Conservation (phyloP, 768 basidiomycete species). For the Amanita rimosa region DNA sequence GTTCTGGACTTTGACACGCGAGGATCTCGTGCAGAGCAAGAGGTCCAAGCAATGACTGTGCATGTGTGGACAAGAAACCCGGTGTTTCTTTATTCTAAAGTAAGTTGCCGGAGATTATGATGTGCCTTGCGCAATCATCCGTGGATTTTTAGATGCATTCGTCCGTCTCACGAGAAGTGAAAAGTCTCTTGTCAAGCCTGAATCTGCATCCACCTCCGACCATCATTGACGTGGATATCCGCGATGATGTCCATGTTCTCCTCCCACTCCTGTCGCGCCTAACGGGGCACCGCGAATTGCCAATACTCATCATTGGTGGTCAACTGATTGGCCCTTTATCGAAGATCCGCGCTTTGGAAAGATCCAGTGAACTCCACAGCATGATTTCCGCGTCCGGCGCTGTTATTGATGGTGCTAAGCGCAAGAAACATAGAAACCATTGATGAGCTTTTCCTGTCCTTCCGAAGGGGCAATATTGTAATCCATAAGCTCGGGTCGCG, state of each 20-base stretch:
- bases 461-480: not conserved
- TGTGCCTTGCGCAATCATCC: not conserved
- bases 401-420: conserved; percentile 39
- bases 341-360: conserved; percentile 38
- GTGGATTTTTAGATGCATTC: conserved; percentile 42
- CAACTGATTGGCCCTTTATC: conserved; percentile 38
- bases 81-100: conserved; percentile 68
- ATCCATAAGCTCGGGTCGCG: not conserved
- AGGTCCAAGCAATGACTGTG: conserved; percentile 44
- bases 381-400: conserved; percentile 48
- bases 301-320: conserved; percentile 63
- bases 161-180: conserved; percentile 54
- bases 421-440: conserved; percentile 36
- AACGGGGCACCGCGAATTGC: conserved; percentile 41
- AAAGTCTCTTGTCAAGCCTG: conserved; percentile 41
- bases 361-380: conserved; percentile 38
- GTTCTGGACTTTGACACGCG: conserved; percentile 77
- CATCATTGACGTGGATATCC: conserved; percentile 61
- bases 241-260: conserved; percentile 59
- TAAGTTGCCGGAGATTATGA: conserved; percentile 15
- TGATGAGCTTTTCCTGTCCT: not conserved
- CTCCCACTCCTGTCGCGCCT: conserved; percentile 51
- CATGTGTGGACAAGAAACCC: conserved; percentile 69
- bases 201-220: conserved; percentile 52
- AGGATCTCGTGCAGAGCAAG: conserved; percentile 45